phyloP scores from a whole-genome alignment of 2,329 filamentous ascomycete species.

The Aspergillus quadrilineatus region DNA sequence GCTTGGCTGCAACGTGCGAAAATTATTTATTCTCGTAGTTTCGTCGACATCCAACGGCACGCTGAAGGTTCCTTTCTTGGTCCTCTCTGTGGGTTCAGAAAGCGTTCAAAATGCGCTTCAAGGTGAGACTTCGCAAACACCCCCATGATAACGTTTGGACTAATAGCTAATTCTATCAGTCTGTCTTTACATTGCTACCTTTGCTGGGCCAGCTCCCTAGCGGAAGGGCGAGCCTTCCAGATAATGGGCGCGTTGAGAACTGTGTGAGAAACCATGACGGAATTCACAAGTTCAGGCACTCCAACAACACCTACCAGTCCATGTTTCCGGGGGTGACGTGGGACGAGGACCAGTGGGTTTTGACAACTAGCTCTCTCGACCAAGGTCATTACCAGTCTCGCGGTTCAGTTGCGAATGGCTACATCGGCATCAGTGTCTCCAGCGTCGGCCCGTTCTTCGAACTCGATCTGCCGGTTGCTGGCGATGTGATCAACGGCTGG shows the following conservation, averaged over 20 bases:
- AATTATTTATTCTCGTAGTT: neutral
- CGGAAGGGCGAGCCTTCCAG: neutral
- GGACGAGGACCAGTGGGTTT: constrained; percentile 59
- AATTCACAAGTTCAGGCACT: constrained; percentile 13
- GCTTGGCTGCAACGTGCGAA: neutral
- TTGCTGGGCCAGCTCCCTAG: constrained; percentile 12
- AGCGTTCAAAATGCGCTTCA: constrained; percentile 17
- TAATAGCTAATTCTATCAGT: constrained; percentile 5
- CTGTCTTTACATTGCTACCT: constrained; percentile 7
- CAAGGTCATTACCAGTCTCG: constrained; percentile 62
- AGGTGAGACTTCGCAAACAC: constrained; percentile 4
- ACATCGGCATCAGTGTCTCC: constrained; percentile 63
- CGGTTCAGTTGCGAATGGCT: constrained; percentile 62
- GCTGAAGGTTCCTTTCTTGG: neutral
- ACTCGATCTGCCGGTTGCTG: constrained; percentile 50
- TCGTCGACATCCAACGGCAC: neutral
- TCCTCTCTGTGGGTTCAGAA: neutral
- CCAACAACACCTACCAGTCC: constrained; percentile 45
- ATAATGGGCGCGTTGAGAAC: constrained; percentile 19
- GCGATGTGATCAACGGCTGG: constrained; percentile 64
- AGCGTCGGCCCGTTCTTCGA: constrained; percentile 65
- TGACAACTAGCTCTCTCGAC: constrained; percentile 55
- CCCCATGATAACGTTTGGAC: neutral
- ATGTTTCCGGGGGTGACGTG: constrained; percentile 56
- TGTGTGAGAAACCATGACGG: constrained; percentile 1